These are phyloP conservation scores for Paramecium octaurelia DNA, from an alignment of 73 alveolate genomes.

Conservation along the genomic window DNA sequence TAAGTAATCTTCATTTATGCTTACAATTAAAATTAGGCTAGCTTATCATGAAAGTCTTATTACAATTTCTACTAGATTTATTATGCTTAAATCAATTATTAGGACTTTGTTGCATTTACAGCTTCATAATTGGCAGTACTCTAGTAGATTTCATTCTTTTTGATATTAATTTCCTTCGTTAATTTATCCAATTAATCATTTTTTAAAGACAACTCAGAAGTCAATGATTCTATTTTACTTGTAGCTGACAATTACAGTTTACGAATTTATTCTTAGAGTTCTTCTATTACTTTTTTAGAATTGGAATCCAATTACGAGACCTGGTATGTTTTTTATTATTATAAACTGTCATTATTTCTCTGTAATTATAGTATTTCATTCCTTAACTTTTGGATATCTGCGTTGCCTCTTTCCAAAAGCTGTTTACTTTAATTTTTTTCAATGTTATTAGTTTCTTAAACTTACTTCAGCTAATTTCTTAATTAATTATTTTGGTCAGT, in stretches of 20 bases:
- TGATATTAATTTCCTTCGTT: background rate
- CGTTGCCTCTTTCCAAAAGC: background rate
- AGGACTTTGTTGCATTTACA: background rate
- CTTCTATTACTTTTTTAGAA: background rate
- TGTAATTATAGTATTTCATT: background rate
- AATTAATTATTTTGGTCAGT: background rate
- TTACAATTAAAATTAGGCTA: background rate
- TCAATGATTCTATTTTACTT: background rate
- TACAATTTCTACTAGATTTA: background rate
- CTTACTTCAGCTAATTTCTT: background rate
- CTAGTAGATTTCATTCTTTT: background rate
- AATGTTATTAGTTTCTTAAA: background rate
- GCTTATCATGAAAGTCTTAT: background rate
- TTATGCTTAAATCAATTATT: background rate
- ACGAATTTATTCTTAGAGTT: background rate
- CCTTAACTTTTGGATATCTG: background rate
- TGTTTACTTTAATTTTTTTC: background rate
- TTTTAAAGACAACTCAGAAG: background rate
- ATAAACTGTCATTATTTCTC: conserved; percentile 7
- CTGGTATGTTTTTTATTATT: background rate
- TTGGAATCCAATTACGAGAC: background rate
- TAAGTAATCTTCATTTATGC: background rate
- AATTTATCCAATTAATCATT: background rate
- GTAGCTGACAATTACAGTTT: background rate
- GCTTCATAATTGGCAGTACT: background rate